phyloP scores from a whole-genome alignment of 2,329 filamentous ascomycete species.

The Xylaria sp. region DNA sequence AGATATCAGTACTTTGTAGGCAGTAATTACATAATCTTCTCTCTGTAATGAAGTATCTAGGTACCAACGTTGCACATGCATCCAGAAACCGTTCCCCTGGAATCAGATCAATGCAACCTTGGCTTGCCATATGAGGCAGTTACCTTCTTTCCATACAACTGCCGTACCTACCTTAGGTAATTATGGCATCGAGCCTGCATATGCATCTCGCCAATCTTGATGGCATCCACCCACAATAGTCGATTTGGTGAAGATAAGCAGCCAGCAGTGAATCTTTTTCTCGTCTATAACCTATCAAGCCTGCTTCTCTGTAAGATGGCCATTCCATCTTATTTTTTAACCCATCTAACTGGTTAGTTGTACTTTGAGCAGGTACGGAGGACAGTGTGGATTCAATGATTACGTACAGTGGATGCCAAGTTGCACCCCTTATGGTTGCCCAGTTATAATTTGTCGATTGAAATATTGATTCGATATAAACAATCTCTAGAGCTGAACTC shows the following conservation, averaged over 20 bases:
- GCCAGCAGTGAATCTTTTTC: neutral
- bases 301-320: neutral
- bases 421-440: neutral
- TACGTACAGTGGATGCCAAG: neutral
- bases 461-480: neutral
- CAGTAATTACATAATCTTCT: neutral
- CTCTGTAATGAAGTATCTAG: neutral
- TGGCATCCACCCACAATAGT: slow-evolving; percentile 1
- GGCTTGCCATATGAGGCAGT: neutral
- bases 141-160: neutral
- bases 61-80: neutral
- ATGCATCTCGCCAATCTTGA: slow-evolving; percentile 26
- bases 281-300: neutral
- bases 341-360: neutral
- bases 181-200: no score
- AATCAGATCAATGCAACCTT: neutral
- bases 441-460: neutral
- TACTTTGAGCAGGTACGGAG: neutral
- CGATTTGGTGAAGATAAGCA: neutral
- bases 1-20: neutral
- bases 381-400: neutral
- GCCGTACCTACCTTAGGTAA: no score
- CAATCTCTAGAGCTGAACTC: neutral
- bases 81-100: neutral
- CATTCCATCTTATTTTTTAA: neutral